Evolutionary conservation across 176 grass and related monocot species (phyloP), one percentile per base, ranked within the genome.

Genomic region (Thinopyrum elongatum): DNA sequence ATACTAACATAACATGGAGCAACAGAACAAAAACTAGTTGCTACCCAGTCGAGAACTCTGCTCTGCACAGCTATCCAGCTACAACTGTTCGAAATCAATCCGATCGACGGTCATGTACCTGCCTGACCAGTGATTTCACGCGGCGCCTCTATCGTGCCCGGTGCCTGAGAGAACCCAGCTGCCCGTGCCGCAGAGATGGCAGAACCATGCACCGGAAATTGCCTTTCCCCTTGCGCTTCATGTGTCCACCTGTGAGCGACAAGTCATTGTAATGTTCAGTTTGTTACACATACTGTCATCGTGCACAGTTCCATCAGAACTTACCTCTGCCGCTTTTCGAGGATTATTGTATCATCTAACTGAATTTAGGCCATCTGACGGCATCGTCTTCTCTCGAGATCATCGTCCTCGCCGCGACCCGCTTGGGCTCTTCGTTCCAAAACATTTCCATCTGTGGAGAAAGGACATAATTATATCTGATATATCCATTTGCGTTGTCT

Each of bases 341-440:
- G 21, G 72, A 39, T 36, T 66, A 33, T 60, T 5, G 47, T 59
- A 67, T 46, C 68, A 61, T 65, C 80, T 86, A 90, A 38, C 74
- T 80, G 16, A 90, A 90, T 61, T 90, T 80, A 64, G 88, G 88
- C 88, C 88, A 90, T 81, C 84, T 81, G 26, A 90, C 84, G 27
- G 88, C 65, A 19, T 86, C 84, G 12, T 86, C 88, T 2, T 86
- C 84, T 73, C 77, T 82, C 2, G 77, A 83, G 65, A 65, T 86
- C 72, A 79, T 73, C 26, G 41, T 86, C 21, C 55, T 78, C 16
- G 79, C 26, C 4, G 4, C 57, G 6, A 59, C 39, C 1, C 55
- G 64, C 53, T 78, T 78, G 13, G 88, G 80, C 76, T 83, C 88
- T 33, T 90, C 80, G 11, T 71, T 90, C 88, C 88, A 86, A 83